Evolutionary conservation across 1,284 basidiomycete species (phyloP).

Genomic region (Boletus calvinii): DNA sequence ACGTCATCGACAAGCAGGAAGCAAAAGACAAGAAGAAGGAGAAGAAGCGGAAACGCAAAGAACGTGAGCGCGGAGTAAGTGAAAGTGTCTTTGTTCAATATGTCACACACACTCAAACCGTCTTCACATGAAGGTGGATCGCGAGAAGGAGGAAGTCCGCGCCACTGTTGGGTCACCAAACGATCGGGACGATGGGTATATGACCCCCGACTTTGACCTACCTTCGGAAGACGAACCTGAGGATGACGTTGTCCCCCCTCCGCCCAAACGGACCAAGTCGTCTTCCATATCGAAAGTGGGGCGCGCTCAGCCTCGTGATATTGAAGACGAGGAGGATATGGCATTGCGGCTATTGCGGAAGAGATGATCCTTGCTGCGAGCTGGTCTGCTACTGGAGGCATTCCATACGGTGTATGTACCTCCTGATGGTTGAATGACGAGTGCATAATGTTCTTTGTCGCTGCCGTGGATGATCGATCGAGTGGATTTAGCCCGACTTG

Average conservation of each 20-base stretch:
- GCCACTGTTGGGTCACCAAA: conserved; percentile 36
- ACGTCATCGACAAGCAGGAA: conserved; percentile 76
- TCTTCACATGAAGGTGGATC: conserved; percentile 23
- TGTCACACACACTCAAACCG: conserved; percentile 3
- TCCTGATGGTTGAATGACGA: not conserved
- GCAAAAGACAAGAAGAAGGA: conserved; percentile 87
- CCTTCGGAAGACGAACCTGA: conserved; percentile 41
- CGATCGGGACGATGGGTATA: conserved; percentile 67
- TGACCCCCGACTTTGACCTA: conserved; percentile 71
- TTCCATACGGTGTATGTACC: not conserved
- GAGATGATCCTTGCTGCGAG: conserved; percentile 16
- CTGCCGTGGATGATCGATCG: not conserved
- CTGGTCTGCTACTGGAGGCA: conserved; percentile 1
- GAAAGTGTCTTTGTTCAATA: not conserved
- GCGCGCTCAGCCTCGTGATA: conserved; percentile 10
- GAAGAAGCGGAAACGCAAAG: conserved; percentile 87
- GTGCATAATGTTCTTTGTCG: not conserved
- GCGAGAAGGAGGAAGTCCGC: conserved; percentile 17
- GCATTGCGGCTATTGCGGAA: conserved; percentile 45
- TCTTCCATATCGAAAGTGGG: conserved; percentile 8
- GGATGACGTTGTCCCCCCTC: conserved; percentile 37
- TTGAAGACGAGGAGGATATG: conserved; percentile 55
- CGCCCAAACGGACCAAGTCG: conserved; percentile 42
- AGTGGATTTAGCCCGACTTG: not conserved
- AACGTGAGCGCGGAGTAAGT: conserved; percentile 60